phyloP scores from a whole-genome alignment of 306 rosid species.

The Citrullus amarus region DNA sequence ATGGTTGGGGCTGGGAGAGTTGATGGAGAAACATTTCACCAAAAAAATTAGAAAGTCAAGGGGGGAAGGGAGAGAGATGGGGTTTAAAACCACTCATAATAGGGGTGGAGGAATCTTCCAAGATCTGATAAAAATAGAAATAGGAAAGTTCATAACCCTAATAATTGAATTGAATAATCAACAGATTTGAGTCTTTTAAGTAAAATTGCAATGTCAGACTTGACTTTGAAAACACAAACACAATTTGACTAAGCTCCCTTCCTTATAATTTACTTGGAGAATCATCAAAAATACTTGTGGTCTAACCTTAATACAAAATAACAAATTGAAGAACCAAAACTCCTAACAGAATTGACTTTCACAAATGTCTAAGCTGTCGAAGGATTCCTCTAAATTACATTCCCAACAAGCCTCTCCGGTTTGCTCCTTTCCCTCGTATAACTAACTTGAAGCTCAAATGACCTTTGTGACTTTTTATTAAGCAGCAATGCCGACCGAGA shows the following conservation, averaged over 20 bases:
- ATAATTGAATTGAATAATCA: not conserved
- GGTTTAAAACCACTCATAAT: not conserved
- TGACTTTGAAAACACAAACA: slow-evolving; percentile 6
- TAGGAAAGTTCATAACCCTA: not conserved
- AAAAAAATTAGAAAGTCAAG: not conserved
- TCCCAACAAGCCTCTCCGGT: slow-evolving; percentile 30
- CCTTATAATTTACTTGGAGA: slow-evolving; percentile 11
- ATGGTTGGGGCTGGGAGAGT: too few relatives aligned
- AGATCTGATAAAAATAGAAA: not conserved
- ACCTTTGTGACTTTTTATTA: not conserved
- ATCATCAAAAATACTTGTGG: not conserved
- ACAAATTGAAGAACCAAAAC: slow-evolving; percentile 9
- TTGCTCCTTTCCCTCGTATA: slow-evolving; percentile 2
- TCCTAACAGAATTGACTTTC: slow-evolving; percentile 17
- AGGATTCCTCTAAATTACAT: slow-evolving; percentile 26
- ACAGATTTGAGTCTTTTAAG: not conserved
- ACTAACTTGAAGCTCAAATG: slow-evolving; percentile 2
- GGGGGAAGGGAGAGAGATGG: not conserved
- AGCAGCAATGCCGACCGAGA: not conserved
- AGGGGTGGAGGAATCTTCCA: not conserved
- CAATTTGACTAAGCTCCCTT: slow-evolving; percentile 1
- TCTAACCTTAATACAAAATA: slow-evolving; percentile 9
- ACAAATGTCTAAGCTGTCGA: slow-evolving; percentile 31
- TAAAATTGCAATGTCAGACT: not conserved
- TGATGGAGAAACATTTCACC: not conserved